Percentiles rank a stretch among this genome's conserved stretches.
phyloP scores from a whole-genome alignment of 805 yeast species.

The Saccharomycopsis oosterbeekiorum region DNA sequence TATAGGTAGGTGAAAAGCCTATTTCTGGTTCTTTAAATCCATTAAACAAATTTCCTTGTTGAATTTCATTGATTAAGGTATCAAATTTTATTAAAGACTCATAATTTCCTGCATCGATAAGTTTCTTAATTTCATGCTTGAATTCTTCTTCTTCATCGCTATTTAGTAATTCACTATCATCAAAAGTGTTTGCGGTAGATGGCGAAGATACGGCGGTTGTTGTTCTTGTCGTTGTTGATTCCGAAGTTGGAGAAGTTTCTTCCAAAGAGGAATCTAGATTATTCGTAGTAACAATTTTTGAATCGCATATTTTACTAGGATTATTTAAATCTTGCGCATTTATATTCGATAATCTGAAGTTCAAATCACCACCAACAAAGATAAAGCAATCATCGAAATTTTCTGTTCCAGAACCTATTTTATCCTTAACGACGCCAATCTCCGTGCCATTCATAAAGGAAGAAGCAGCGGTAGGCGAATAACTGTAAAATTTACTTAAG shows the following conservation, averaged over 20 bases:
- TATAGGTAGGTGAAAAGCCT: conserved; percentile 46
- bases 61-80: conserved; percentile 30
- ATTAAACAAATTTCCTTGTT: conserved; percentile 28
- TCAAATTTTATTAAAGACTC: conserved; percentile 33
- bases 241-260: not conserved
- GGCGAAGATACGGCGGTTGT: not conserved
- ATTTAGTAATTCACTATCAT: not conserved
- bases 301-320: not conserved
- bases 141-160: not conserved
- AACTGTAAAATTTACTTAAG: not conserved
- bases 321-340: conserved; percentile 18
- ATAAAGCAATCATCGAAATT: conserved; percentile 22
- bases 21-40: conserved; percentile 41
- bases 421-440: not conserved
- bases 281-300: not conserved
- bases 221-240: not conserved
- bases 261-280: not conserved
- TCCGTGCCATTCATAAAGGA: not conserved
- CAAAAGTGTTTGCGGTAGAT: not conserved
- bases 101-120: conserved; percentile 26
- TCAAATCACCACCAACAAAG: conserved; percentile 44
- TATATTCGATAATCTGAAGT: conserved; percentile 35
- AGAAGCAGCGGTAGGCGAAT: conserved; percentile 2
- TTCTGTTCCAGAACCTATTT: not conserved
- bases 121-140: conserved; percentile 12